Percentiles rank a stretch among this genome's conserved stretches.
Evolutionary conservation across 768 basidiomycete genomes (phyloP).

Genomic region (Neoboletus magnificus): DNA sequence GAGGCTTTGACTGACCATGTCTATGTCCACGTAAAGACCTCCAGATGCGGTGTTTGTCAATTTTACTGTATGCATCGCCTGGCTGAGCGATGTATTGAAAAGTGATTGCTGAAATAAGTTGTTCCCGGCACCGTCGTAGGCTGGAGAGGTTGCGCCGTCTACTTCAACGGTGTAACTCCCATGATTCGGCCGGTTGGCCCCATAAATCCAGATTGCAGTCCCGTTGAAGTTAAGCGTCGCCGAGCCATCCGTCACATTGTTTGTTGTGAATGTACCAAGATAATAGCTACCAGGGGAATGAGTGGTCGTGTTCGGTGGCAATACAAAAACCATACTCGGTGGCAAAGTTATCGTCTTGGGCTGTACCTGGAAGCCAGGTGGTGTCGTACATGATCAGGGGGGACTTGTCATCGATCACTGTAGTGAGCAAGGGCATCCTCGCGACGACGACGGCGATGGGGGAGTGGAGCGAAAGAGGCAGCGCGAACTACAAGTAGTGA

Average conservation of each 20-base stretch:
- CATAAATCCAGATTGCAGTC: constrained; percentile 47
- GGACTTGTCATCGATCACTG: constrained; percentile 32
- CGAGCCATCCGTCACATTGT: constrained; percentile 32
- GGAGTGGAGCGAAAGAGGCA: no score
- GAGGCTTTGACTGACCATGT: constrained; percentile 34
- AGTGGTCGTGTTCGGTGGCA: background rate
- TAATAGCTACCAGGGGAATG: constrained; percentile 31
- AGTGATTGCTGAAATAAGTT: constrained; percentile 39
- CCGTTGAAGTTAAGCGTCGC: constrained; percentile 48
- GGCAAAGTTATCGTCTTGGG: constrained; percentile 10
- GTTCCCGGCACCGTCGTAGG: constrained; percentile 28
- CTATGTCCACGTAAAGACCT: constrained; percentile 40
- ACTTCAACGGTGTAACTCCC: constrained; percentile 43
- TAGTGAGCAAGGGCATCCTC: constrained; percentile 25
- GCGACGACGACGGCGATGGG: background rate
- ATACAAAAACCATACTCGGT: constrained; percentile 10
- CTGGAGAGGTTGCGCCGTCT: constrained; percentile 33
- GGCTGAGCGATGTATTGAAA: constrained; percentile 35
- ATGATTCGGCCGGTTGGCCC: constrained; percentile 47
- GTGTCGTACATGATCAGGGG: constrained; percentile 28
- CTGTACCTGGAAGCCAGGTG: constrained; percentile 21
- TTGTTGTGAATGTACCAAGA: constrained; percentile 39
- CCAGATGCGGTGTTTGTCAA: constrained; percentile 35
- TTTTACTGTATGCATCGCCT: constrained; percentile 36
- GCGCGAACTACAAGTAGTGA: background rate